Percentiles rank a stretch among this genome's conserved stretches.
Evolutionary conservation across 176 grass and related monocot genomes (phyloP).

Genomic region (Avena sativa): DNA sequence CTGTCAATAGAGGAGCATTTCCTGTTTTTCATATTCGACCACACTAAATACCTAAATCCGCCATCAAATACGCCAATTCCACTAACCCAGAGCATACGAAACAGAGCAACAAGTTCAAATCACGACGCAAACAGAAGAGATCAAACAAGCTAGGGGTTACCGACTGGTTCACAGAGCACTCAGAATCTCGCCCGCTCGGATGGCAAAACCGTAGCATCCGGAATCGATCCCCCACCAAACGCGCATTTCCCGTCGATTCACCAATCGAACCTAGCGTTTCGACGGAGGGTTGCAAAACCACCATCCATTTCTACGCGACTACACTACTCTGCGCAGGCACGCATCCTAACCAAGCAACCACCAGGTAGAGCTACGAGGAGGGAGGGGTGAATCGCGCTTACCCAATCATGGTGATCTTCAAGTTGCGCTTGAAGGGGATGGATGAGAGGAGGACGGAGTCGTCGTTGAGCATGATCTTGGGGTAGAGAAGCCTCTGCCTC

Average conservation of each 20-base stretch:
- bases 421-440: conserved; percentile 74
- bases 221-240: not conserved
- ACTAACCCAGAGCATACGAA: not conserved
- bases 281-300: not conserved
- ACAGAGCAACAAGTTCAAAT: conserved; percentile 11
- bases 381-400: conserved; percentile 35
- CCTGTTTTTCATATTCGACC: not conserved
- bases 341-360: not conserved
- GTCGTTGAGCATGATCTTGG: conserved; percentile 78
- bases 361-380: not conserved
- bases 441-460: conserved; percentile 81
- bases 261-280: not conserved
- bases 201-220: not conserved
- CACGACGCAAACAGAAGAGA: not conserved
- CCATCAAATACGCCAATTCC: not conserved
- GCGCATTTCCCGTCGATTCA: conserved; percentile 30
- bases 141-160: conserved; percentile 44
- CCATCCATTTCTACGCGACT: not conserved
- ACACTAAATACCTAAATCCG: conserved; percentile 11
- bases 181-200: not conserved
- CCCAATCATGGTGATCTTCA: conserved; percentile 94
- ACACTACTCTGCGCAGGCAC: not conserved
- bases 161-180: not conserved
- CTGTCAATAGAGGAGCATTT: not conserved
- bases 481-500: conserved; percentile 89